Conservation (phyloP, 345 rosid genomes). For the Nephelium lappaceum region DNA sequence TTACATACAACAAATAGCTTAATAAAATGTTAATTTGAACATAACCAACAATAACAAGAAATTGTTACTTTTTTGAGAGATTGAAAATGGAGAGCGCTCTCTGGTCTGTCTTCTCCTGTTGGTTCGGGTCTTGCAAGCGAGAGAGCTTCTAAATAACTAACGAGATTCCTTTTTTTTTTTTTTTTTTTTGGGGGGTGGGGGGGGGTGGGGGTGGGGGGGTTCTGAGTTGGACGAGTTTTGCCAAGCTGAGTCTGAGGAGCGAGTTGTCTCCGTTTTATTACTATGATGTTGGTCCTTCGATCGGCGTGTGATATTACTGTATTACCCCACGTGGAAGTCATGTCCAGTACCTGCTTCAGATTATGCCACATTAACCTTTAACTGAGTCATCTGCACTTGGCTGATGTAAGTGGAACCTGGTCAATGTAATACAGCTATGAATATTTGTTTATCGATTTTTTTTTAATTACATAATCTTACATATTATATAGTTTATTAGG, state of each 20-base stretch:
- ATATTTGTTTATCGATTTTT: no score
- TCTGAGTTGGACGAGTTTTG: neutral
- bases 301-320: slow-evolving; percentile 24
- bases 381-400: slow-evolving; percentile 9
- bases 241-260: neutral
- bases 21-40: neutral
- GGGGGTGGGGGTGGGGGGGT: no score
- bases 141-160: neutral
- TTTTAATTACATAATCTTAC: no score
- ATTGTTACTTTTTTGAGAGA: slow-evolving; percentile 9
- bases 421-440: no score
- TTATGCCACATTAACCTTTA: neutral
- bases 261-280: neutral
- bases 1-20: neutral
- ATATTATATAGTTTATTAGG: no score
- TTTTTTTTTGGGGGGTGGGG: no score
- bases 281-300: neutral
- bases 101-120: neutral
- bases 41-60: neutral
- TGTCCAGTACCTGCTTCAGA: neutral
- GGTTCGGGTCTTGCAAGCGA: neutral
- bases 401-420: neutral
- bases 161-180: neutral
- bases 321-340: slow-evolving; percentile 14
- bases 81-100: slow-evolving; percentile 23